These are phyloP conservation scores for Madurella fahalii DNA, from an alignment of 2,329 filamentous ascomycete genomes.

Conservation along the genomic window DNA sequence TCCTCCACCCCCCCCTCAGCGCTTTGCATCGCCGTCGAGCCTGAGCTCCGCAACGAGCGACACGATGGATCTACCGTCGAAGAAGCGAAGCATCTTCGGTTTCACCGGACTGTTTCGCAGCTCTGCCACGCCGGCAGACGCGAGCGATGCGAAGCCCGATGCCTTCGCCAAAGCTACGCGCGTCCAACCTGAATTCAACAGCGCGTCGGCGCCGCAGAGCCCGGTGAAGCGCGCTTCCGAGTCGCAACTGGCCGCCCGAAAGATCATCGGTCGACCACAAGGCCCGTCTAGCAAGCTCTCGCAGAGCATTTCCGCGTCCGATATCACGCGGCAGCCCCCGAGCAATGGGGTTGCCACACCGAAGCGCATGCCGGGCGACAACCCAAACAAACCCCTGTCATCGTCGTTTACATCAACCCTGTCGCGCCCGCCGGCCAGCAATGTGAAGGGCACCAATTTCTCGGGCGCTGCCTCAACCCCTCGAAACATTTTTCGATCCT, in stretches of 20 bases:
- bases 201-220: constrained; percentile 30
- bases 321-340: constrained; percentile 20
- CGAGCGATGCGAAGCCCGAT: constrained; percentile 12
- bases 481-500: constrained; percentile 33
- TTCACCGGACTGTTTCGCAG: constrained; percentile 23
- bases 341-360: constrained; percentile 8
- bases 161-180: constrained; percentile 9
- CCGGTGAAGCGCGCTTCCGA: constrained; percentile 33
- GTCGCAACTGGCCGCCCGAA: constrained; percentile 32
- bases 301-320: constrained; percentile 25
- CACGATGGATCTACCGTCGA: constrained; percentile 26
- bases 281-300: constrained; percentile 31
- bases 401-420: constrained; percentile 15
- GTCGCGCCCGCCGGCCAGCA: constrained; percentile 12
- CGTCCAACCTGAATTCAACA: constrained; percentile 23
- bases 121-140: constrained; percentile 16
- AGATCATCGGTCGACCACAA: constrained; percentile 33
- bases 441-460: constrained; percentile 28
- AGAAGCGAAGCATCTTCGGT: constrained; percentile 26
- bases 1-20: neutral
- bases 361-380: constrained; percentile 28
- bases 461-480: constrained; percentile 30
- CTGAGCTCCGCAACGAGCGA: constrained; percentile 7
- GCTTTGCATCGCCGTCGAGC: constrained; percentile 3
- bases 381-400: constrained; percentile 25